phyloP scores from a whole-genome alignment of 768 basidiomycete genomes.

The Leccinum rimulosum region DNA sequence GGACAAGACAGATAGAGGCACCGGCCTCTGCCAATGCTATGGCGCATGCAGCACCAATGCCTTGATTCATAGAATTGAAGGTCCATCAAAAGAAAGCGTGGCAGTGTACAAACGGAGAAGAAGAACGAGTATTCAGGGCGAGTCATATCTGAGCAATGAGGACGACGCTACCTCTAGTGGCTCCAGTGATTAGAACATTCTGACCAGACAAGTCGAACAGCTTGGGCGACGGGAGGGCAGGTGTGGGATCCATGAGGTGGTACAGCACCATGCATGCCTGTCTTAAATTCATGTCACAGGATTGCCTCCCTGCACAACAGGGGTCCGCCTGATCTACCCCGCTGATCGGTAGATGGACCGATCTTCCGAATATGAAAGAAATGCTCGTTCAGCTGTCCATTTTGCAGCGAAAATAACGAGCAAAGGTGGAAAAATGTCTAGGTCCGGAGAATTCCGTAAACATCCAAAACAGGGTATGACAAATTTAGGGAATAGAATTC shows the following conservation, averaged over 20 bases:
- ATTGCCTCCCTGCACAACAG: not conserved
- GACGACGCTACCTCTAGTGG: constrained; percentile 62
- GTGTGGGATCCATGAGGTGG: constrained; percentile 51
- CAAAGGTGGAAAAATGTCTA: constrained; percentile 13
- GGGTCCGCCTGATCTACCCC: constrained; percentile 23
- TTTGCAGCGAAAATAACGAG: not conserved
- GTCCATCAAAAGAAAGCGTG: constrained; percentile 9
- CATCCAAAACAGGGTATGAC: constrained; percentile 23
- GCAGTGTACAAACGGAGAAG: constrained; percentile 13
- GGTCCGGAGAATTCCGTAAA: constrained; percentile 10
- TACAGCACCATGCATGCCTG: constrained; percentile 7
- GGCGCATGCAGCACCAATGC: constrained; percentile 55
- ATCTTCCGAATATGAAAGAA: constrained; percentile 16
- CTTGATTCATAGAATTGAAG: constrained; percentile 29
- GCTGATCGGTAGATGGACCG: constrained; percentile 34
- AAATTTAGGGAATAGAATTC: constrained; percentile 22
- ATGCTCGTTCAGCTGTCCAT: constrained; percentile 1
- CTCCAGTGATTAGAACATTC: constrained; percentile 78
- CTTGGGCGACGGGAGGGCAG: constrained; percentile 44
- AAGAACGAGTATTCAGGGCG: constrained; percentile 15
- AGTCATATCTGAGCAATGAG: constrained; percentile 12
- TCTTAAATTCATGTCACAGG: constrained; percentile 20
- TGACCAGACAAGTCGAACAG: constrained; percentile 69
- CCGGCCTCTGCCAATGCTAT: constrained; percentile 55
- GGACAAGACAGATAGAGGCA: constrained; percentile 47